Conservation (phyloP, 148 eudicot species). For the Amaranthus hypochondriacus region DNA sequence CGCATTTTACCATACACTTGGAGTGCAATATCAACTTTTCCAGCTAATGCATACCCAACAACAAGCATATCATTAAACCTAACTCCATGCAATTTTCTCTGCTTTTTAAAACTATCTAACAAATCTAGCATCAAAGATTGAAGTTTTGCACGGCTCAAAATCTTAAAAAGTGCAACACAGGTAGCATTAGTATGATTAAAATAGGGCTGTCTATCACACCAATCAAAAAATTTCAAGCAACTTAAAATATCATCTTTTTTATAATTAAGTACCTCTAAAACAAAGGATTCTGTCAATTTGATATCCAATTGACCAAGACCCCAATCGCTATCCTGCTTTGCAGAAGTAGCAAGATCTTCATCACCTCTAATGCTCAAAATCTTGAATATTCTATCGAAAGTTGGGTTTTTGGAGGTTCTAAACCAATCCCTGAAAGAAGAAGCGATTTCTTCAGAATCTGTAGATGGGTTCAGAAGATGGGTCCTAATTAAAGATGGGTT, state of each 20-base stretch:
- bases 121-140: slow-evolving; percentile 50
- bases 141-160: slow-evolving; percentile 43
- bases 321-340: slow-evolving; percentile 25
- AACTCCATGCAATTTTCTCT: slow-evolving; percentile 17
- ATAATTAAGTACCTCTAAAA: slow-evolving; percentile 47
- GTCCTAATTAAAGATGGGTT: neutral
- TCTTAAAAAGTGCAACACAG: slow-evolving; percentile 57
- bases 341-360: slow-evolving; percentile 7
- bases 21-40: slow-evolving; percentile 66
- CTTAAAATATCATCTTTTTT: slow-evolving; percentile 40
- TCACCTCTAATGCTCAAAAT: slow-evolving; percentile 23
- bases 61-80: slow-evolving; percentile 53
- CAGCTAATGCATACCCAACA: slow-evolving; percentile 81
- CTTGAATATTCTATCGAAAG: slow-evolving; percentile 39
- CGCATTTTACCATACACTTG: slow-evolving; percentile 73
- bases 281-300: slow-evolving; percentile 34
- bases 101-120: slow-evolving; percentile 33
- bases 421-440: slow-evolving; percentile 48
- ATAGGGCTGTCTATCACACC: slow-evolving; percentile 67
- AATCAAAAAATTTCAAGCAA: slow-evolving; percentile 81
- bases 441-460: slow-evolving; percentile 28
- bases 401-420: slow-evolving; percentile 29
- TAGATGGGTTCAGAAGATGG: slow-evolving; percentile 1
- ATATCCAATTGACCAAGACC: slow-evolving; percentile 33
- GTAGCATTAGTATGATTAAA: slow-evolving; percentile 56